Base-by-base conservation (phyloP, 2,329 filamentous ascomycete species). In the Cladosporium velox region DNA sequence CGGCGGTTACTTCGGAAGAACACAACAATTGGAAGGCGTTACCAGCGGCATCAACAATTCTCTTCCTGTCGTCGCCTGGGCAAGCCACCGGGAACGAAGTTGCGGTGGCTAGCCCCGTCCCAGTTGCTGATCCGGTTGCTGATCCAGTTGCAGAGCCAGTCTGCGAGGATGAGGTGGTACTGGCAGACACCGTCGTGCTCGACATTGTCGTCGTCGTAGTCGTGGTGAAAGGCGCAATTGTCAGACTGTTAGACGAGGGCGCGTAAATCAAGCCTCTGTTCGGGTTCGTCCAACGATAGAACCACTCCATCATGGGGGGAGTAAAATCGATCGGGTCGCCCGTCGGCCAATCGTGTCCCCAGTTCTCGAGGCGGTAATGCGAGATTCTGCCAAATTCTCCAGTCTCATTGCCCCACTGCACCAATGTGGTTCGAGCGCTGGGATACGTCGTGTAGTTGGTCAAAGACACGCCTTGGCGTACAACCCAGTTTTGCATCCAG, bases 281-380 rank as follows among this genome's bases (percentile, higher is more conserved):
- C 8, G 64, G 66, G 54, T 71, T 68, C 0, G 67, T 70, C 63
- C 67, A 74, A 15, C 70, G 65, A 64, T 75, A 74, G 65, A 75
- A 74, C 61, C 72, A 75, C 24, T 73, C 64, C 71, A 76, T 74
- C 30, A 73, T 69, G 26, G 71, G 59, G 1, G 72, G 72, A n/a
- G 71, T 67, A 5, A 69, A 67, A 52, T 73, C 67, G n/a, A 76
- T 69, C 1, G 69, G 70, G n/a, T 30, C 52, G 12, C 59, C 71
- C 28, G 72, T 77, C 0, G 77, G 76, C 73, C 75, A 80, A 32
- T 74, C 70, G 65, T 80, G 78, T 7, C 67, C 67, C 65, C 79
- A 66, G 21, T 77, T 76, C 7, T 65, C 72, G 41, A 77, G 72
- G 21, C 70, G 74, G 68, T 79, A 79, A 51, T 80, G 78, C 30